These are phyloP conservation scores for Fusarium anguioides DNA, from an alignment of 2,329 filamentous ascomycete species.

Conservation along the genomic window DNA sequence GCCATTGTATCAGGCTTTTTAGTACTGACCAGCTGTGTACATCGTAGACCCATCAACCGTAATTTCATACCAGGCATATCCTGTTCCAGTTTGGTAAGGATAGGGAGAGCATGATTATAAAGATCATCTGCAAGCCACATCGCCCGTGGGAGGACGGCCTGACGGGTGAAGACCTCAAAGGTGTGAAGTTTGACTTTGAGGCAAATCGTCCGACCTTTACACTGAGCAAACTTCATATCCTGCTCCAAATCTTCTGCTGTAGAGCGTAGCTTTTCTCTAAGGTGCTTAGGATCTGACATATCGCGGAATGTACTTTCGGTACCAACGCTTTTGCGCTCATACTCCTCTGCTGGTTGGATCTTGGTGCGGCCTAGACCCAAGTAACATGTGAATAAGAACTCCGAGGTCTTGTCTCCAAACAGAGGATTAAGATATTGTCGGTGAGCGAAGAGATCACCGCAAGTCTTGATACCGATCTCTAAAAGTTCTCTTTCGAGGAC, in stretches of 20 bases:
- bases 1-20: conserved; percentile 81
- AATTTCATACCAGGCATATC: conserved; percentile 84
- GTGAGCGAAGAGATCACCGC: conserved; percentile 85
- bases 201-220: conserved; percentile 90
- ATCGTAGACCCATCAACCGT: conserved; percentile 87
- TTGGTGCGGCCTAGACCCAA: conserved; percentile 87
- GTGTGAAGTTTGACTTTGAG: conserved; percentile 95
- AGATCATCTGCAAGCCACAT: conserved; percentile 82
- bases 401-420: conserved; percentile 91
- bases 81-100: conserved; percentile 84
- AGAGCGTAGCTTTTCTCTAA: conserved; percentile 81
- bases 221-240: conserved; percentile 81
- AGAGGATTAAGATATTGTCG: conserved; percentile 79
- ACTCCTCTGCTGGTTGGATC: conserved; percentile 87
- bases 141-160: conserved; percentile 78
- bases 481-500: conserved; percentile 92
- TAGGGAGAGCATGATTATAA: conserved; percentile 82
- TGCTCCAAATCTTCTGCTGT: conserved; percentile 89
- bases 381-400: conserved; percentile 86
- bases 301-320: conserved; percentile 93
- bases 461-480: conserved; percentile 87
- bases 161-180: conserved; percentile 89
- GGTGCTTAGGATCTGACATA: conserved; percentile 72
- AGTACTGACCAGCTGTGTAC: conserved; percentile 86
- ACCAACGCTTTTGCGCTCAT: conserved; percentile 92